A percentile compares a stretch with the other conserved stretches of the same genome.
Conservation (phyloP, 2,329 filamentous ascomycete genomes). For the Didymella keratinophila region DNA sequence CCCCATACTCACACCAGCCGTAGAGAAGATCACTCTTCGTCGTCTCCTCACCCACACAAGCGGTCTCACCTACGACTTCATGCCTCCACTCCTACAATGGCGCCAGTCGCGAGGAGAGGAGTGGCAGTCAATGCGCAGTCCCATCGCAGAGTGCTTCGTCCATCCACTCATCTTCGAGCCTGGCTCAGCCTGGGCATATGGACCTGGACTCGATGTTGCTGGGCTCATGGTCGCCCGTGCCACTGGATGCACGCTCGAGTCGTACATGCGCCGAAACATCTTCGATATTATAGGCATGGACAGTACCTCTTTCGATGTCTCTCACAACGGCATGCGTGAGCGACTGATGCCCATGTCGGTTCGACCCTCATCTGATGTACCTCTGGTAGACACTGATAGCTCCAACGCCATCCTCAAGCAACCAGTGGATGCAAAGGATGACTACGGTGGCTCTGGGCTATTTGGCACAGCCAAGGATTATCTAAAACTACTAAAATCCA, state of each 20-base stretch:
- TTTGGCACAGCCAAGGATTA: constrained; percentile 31
- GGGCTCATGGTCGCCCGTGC: constrained; percentile 38
- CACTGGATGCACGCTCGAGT: constrained; percentile 29
- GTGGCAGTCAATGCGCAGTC: constrained; percentile 15
- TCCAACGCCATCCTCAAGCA: constrained; percentile 3
- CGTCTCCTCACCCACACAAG: constrained; percentile 39
- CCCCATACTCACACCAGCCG: constrained; percentile 22
- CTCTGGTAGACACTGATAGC: constrained; percentile 14
- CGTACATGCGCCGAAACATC: constrained; percentile 37
- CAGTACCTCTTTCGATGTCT: constrained; percentile 31
- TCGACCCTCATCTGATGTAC: constrained; percentile 17
- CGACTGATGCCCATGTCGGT: constrained; percentile 29
- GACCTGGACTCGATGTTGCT: constrained; percentile 32
- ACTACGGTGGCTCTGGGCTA: constrained; percentile 31
- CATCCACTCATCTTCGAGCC: constrained; percentile 40
- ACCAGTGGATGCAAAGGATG: constrained; percentile 23
- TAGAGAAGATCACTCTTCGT: constrained; percentile 32
- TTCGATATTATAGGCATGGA: constrained; percentile 35
- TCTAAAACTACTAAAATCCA: constrained; percentile 29
- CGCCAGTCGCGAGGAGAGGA: constrained; percentile 24
- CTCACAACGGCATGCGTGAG: constrained; percentile 21
- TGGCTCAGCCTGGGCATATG: constrained; percentile 33
- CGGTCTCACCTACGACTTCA: constrained; percentile 35
- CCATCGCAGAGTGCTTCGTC: constrained; percentile 22
- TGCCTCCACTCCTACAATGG: constrained; percentile 26